A percentile compares a stretch with the other conserved stretches of the same genome.
Evolutionary conservation across 1,139 yeast species (phyloP).

Genomic region (Geotrichum phurueaensis): DNA sequence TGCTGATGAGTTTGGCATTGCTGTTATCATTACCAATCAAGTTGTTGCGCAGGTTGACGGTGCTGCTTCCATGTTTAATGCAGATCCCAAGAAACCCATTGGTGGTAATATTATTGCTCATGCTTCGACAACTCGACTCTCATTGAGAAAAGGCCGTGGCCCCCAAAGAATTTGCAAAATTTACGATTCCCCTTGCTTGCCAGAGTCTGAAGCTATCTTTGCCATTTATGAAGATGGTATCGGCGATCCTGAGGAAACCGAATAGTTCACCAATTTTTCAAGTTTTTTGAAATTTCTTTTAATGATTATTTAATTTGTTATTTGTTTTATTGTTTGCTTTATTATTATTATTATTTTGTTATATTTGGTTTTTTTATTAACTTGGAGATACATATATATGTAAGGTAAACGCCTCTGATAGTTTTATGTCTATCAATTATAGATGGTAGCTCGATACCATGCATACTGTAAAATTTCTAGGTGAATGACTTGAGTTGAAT

Average conservation of each 20-base stretch:
- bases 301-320: not conserved
- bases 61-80: slow-evolving; percentile 70
- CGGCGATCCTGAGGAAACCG: slow-evolving; percentile 88
- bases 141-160: slow-evolving; percentile 83
- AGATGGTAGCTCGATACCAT: not conserved
- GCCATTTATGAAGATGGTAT: slow-evolving; percentile 96
- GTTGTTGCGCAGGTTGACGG: slow-evolving; percentile 99
- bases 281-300: not conserved
- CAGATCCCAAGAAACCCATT: slow-evolving; percentile 98
- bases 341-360: no score
- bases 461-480: not conserved
- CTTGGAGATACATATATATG: not conserved
- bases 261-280: slow-evolving; percentile 24
- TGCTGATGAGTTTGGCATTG: slow-evolving; percentile 97
- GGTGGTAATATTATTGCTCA: slow-evolving; percentile 99
- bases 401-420: not conserved
- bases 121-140: slow-evolving; percentile 86
- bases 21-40: slow-evolving; percentile 96
- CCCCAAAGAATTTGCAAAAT: slow-evolving; percentile 91
- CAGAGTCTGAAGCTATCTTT: slow-evolving; percentile 91
- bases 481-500: slow-evolving; percentile 31
- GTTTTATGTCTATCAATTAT: not conserved
- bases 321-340: not conserved
- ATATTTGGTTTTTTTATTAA: no score
- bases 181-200: slow-evolving; percentile 91